phyloP scores from a whole-genome alignment of 2,329 filamentous ascomycete genomes.

The Alternaria sp. region DNA sequence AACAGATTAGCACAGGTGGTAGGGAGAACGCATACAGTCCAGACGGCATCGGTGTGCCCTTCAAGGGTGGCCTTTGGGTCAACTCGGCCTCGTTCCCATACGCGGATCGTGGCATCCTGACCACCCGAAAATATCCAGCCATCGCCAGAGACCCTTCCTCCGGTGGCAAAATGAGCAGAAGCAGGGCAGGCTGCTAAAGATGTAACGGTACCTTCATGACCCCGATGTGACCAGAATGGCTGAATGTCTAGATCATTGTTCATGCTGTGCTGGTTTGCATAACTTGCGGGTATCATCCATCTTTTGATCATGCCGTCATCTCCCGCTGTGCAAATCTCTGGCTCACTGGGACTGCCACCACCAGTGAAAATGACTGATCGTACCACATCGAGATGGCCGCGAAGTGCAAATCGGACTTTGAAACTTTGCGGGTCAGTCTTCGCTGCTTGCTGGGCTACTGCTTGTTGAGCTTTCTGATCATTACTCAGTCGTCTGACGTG shows the following conservation, averaged over 20 bases:
- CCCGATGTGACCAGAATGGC: constrained; percentile 94
- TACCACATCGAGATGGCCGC: constrained; percentile 92
- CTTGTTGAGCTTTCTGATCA: constrained; percentile 67
- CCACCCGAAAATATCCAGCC: constrained; percentile 99
- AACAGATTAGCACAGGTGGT: constrained; percentile 82
- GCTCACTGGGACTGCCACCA: constrained; percentile 92
- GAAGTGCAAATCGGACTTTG: constrained; percentile 89
- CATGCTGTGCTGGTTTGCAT: constrained; percentile 68
- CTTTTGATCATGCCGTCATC: constrained; percentile 97
- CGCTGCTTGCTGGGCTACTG: constrained; percentile 44
- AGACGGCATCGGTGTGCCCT: constrained; percentile 94
- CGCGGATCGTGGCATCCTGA: constrained; percentile 88
- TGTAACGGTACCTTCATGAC: constrained; percentile 89
- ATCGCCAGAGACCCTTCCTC: constrained; percentile 86
- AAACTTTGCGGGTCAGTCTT: constrained; percentile 79
- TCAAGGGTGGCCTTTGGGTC: constrained; percentile 95
- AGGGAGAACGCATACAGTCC: constrained; percentile 92
- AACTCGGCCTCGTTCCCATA: constrained; percentile 94
- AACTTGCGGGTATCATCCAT: constrained; percentile 89
- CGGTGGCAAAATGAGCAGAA: constrained; percentile 86
- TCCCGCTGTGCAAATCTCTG: constrained; percentile 94
- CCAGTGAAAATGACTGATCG: constrained; percentile 96
- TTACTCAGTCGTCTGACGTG: constrained; percentile 66
- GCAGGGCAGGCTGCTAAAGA: constrained; percentile 87
- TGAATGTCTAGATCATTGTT: constrained; percentile 87